Percentiles rank a stretch among this genome's conserved stretches.
Conservation (phyloP, 495 filamentous ascomycete species). For the Amorphotheca resinae region DNA sequence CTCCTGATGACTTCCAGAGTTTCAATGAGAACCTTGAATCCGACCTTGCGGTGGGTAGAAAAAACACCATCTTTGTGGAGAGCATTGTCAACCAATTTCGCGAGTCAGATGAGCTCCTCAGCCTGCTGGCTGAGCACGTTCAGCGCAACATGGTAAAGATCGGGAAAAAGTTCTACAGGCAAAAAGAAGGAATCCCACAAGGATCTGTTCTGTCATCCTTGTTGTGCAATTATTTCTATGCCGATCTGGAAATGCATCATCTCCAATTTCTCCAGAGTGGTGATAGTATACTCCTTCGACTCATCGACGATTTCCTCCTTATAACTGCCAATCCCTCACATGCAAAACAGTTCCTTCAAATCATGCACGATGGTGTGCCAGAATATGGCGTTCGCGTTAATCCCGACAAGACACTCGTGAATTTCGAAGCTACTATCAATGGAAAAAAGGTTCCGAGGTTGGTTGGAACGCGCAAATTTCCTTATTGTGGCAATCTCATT, state of each 20-base stretch:
- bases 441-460: slow-evolving; percentile 40
- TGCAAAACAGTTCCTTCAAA: slow-evolving; percentile 56
- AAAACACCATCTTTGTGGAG: slow-evolving; percentile 68
- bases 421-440: slow-evolving; percentile 58
- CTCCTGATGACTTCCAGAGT: slow-evolving; percentile 33
- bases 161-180: slow-evolving; percentile 79
- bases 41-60: slow-evolving; percentile 32
- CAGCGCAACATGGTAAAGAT: slow-evolving; percentile 74
- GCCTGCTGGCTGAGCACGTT: slow-evolving; percentile 64
- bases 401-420: slow-evolving; percentile 66
- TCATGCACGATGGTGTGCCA: slow-evolving; percentile 68
- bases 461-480: slow-evolving; percentile 44
- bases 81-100: slow-evolving; percentile 39
- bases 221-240: slow-evolving; percentile 92
- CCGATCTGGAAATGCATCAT: slow-evolving; percentile 58
- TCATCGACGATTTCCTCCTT: slow-evolving; percentile 88
- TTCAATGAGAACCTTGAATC: slow-evolving; percentile 44
- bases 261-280: slow-evolving; percentile 50
- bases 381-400: slow-evolving; percentile 74
- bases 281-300: slow-evolving; percentile 57
- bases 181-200: slow-evolving; percentile 84
- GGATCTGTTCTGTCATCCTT: slow-evolving; percentile 76
- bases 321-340: slow-evolving; percentile 56
- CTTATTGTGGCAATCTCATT: slow-evolving; percentile 77
- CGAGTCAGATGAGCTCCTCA: slow-evolving; percentile 46